Percentiles rank a stretch among this genome's conserved stretches.
These are phyloP conservation scores for Schizosaccharomyces japonicus DNA, from an alignment of 805 yeast species.

Conservation along the genomic window DNA sequence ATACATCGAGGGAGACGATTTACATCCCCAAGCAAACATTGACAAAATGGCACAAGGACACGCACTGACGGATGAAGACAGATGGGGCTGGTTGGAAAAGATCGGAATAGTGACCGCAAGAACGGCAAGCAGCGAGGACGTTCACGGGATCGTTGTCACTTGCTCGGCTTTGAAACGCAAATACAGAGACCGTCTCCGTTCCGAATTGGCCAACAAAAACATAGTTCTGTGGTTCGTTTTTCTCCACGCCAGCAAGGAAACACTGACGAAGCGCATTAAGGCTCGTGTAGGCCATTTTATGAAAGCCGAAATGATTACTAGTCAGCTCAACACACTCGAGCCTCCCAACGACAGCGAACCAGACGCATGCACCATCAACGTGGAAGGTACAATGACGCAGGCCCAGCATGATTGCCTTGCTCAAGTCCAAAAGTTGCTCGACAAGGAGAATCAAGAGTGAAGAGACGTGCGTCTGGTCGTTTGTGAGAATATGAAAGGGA, in stretches of 20 bases:
- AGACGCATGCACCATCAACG: neutral
- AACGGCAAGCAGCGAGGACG: slow-evolving; percentile 17
- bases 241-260: slow-evolving; percentile 38
- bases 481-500: too few relatives aligned
- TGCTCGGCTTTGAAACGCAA: slow-evolving; percentile 64
- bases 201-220: slow-evolving; percentile 13
- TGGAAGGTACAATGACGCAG: neutral
- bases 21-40: slow-evolving; percentile 25
- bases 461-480: too few relatives aligned
- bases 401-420: neutral
- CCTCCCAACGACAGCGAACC: slow-evolving; percentile 7
- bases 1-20: slow-evolving; percentile 63
- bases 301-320: slow-evolving; percentile 21
- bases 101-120: slow-evolving; percentile 18
- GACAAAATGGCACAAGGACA: slow-evolving; percentile 62
- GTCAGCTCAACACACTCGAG: slow-evolving; percentile 10
- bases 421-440: neutral
- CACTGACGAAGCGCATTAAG: slow-evolving; percentile 34
- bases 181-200: slow-evolving; percentile 42
- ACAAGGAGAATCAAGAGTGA: neutral
- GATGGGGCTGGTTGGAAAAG: slow-evolving; percentile 67
- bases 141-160: slow-evolving; percentile 23
- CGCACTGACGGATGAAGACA: slow-evolving; percentile 70
- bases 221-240: slow-evolving; percentile 37
- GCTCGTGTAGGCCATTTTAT: slow-evolving; percentile 58